These are phyloP conservation scores for Dalechampia spathulata DNA, from an alignment of 441 rosid genomes.

Conservation along the genomic window DNA sequence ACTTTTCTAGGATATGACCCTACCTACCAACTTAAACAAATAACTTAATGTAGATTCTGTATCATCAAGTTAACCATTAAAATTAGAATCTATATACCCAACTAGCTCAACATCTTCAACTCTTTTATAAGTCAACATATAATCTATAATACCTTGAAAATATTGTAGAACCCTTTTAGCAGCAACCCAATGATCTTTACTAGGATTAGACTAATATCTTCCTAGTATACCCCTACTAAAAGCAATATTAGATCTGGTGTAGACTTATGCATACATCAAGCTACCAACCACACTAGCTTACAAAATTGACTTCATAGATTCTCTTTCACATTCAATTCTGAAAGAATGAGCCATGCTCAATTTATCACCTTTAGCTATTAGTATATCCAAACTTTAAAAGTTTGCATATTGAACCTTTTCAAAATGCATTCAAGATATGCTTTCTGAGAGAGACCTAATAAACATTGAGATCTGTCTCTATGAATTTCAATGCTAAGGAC, in stretches of 20 bases:
- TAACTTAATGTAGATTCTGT: not conserved
- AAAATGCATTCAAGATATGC: not conserved
- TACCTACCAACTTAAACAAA: not conserved
- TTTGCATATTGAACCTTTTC: not conserved
- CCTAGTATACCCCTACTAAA: not conserved
- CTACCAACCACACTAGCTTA: no score
- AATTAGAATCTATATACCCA: not conserved
- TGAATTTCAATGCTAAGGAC: not conserved
- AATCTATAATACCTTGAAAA: not conserved
- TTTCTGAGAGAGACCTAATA: not conserved
- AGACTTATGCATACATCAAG: slow-evolving; percentile 2
- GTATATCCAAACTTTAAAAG: not conserved
- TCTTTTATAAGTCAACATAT: not conserved
- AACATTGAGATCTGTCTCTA: not conserved
- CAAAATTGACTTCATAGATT: no score
- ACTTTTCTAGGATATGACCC: not conserved
- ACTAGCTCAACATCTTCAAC: no score
- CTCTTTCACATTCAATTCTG: no score
- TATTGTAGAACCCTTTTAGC: not conserved
- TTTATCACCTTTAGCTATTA: slow-evolving; percentile 1
- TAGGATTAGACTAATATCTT: not conserved
- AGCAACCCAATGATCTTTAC: not conserved
- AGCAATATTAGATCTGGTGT: not conserved
- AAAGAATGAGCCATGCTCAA: not conserved
- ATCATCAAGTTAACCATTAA: not conserved